Evolutionary conservation across 169 alveolate genomes (phyloP).

Genomic region (Perkinsus olseni): DNA sequence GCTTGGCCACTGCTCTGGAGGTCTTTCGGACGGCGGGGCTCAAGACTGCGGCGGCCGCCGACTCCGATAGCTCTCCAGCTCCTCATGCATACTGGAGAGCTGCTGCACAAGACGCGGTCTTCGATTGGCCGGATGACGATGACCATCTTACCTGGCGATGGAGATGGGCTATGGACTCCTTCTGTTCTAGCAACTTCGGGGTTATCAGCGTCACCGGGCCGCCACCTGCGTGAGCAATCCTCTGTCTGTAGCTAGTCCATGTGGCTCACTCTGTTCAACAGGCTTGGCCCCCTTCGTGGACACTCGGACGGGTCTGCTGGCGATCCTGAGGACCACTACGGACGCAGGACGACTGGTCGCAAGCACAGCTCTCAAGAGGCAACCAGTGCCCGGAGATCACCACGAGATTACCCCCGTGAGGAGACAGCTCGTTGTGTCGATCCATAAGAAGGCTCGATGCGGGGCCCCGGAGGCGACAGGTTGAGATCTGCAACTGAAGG

Average conservation of each 20-base stretch:
- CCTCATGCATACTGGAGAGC: neutral
- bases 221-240: neutral
- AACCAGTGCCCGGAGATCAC: neutral
- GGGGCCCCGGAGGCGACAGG: neutral
- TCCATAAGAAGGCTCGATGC: neutral
- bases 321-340: neutral
- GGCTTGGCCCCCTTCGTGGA: neutral
- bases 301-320: neutral
- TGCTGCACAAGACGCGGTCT: neutral
- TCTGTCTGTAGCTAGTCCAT: neutral
- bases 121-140: neutral
- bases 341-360: no score
- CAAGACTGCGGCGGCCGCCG: neutral
- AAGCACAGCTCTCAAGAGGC: no score
- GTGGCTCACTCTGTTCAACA: neutral
- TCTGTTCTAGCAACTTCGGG: neutral
- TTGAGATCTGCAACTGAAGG: neutral
- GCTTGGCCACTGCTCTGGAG: no score
- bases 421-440: no score
- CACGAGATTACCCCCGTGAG: neutral
- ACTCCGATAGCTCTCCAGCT: neutral
- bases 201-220: neutral
- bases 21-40: neutral
- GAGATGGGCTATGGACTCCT: neutral
- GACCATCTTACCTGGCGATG: neutral